Base-by-base conservation (phyloP, 78 protist genomes). In the Thecamonas trahens region DNA sequence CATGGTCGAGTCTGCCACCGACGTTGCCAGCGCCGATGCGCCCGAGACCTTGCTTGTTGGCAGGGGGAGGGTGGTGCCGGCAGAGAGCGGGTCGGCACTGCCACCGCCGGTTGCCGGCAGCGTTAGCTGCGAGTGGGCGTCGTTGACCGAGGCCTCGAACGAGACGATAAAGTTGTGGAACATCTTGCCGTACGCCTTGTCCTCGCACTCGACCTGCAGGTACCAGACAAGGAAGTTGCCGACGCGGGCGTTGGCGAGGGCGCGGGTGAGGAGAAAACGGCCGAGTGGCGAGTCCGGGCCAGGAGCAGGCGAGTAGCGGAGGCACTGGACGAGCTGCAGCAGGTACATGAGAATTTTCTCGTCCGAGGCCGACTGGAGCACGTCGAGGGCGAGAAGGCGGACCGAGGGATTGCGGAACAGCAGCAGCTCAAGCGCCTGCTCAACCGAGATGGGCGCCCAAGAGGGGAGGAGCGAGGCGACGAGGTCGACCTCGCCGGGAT, bases 291-390 rank as follows among this genome's bases (percentile, higher is more conserved):
- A 55, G 22, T 73, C 70, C 0, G 11, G 24, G 39, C 7, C 38
- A 18, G 6, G 37, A 39, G 55, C 28, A 49, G 55, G 3, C 6
- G 55, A 20, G 34, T 63, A 94, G 44, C 91, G 80, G 54, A 91
- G 77, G 0, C 96, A 91, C 59, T 95, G 98, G 37, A 95, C 98
- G 39, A 95, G 72, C 70, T 93, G 97, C 14, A 95, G 90, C 53
- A 95, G 50, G 44, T 89, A 84, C n/a, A 65, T 11, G 37, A 14
- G 31, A 39, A 37, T 11, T 29, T 50, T 83, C 62, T 1, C 70
- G 58, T 84, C 84, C 0, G 9, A 38, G 26, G 89, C 85, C 29
- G 35, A 40, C 34, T 42, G 61, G 17, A 91, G 87, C 24, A 31
- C 20, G 5, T 1, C 24, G 14, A 95, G 96, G 3, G 97, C 97